These are phyloP conservation scores for Alectoria sarmentosa DNA, from an alignment of 495 filamentous ascomycete species.

Conservation along the genomic window DNA sequence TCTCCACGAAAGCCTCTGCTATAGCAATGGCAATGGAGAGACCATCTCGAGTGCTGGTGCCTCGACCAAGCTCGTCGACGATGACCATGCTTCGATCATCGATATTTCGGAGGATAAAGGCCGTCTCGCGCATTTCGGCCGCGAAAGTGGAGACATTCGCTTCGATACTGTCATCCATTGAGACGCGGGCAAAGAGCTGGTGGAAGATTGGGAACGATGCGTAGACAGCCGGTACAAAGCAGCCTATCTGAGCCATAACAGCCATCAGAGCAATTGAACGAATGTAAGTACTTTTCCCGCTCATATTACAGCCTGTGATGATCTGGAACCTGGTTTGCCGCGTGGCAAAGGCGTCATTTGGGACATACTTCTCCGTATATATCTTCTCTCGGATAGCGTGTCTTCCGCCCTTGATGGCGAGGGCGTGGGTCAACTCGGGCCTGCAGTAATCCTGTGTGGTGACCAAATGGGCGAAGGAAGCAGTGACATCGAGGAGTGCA, in stretches of 20 bases:
- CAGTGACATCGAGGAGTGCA: constrained; percentile 89
- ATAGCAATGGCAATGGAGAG: constrained; percentile 84
- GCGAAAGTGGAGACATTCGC: constrained; percentile 90
- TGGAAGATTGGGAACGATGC: constrained; percentile 75
- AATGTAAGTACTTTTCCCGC: constrained; percentile 96
- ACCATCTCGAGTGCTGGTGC: constrained; percentile 84
- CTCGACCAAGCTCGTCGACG: constrained; percentile 88
- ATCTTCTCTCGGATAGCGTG: constrained; percentile 83
- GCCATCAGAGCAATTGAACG: constrained; percentile 74
- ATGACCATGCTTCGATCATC: constrained; percentile 71
- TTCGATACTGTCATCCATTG: constrained; percentile 82
- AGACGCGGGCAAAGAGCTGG: constrained; percentile 80
- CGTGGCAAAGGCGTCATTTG: constrained; percentile 84
- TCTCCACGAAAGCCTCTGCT: constrained; percentile 77
- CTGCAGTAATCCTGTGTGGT: constrained; percentile 73
- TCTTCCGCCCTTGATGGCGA: constrained; percentile 73
- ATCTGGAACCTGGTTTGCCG: constrained; percentile 77
- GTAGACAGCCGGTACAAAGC: constrained; percentile 79
- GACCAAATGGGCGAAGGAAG: constrained; percentile 71
- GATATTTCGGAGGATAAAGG: constrained; percentile 78
- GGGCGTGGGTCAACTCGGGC: constrained; percentile 63
- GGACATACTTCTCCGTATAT: constrained; percentile 57
- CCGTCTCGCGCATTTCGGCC: constrained; percentile 92
- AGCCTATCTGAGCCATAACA: constrained; percentile 90
- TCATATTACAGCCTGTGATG: constrained; percentile 97